Base-by-base conservation (phyloP, 2,329 filamentous ascomycete species). In the Pseudogymnoascus sp. region DNA sequence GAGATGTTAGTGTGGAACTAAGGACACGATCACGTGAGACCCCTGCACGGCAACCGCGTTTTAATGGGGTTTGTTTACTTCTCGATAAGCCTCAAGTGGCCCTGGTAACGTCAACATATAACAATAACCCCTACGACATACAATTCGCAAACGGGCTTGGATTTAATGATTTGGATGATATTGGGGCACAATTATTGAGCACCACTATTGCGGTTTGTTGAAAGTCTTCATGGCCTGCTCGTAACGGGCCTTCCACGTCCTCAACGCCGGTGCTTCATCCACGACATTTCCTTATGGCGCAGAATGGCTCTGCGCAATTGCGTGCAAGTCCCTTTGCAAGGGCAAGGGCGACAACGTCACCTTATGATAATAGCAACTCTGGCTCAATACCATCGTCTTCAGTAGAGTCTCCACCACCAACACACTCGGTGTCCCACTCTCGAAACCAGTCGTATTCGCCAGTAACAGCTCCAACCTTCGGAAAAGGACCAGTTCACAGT, bases 301-400 rank as follows among this genome's bases (percentile, higher is more conserved):
- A 81, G 69, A 84, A 80, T 73, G 83, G 57, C 18, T 58, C 84
- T 74, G 84, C 86, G 67, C 83, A 87, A 72, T 89, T 87, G 78
- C 87, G 91, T 70, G 89, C 86, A 72, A 93, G 90, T 76, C 89
- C 90, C 14, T 95, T 96, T 72, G 80, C 82, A 63, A 84, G 90
- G 71, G 85, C 85, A 60, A 77, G 81, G 47, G 87, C 89, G 14
- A 81, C 87, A 20, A 89, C 89, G 33, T 82, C 88, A 41, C 81
- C 78, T 58, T 69, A 75, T 60, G 78, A 79, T 65, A 33, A 58
- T 16, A 76, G 73, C 58, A 78, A 91, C 67, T 90, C 91, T 8
- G 92, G 90, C 71, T 96, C 92, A 2, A 83, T 85, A 62, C 79
- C 92, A 62, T 84, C 92, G 70, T 79, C 67, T 25, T 67, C 70